Evolutionary conservation across 1,139 yeast genomes (phyloP), one percentile per base, ranked within the genome.

Genomic region (Geotrichum histeridarum): DNA sequence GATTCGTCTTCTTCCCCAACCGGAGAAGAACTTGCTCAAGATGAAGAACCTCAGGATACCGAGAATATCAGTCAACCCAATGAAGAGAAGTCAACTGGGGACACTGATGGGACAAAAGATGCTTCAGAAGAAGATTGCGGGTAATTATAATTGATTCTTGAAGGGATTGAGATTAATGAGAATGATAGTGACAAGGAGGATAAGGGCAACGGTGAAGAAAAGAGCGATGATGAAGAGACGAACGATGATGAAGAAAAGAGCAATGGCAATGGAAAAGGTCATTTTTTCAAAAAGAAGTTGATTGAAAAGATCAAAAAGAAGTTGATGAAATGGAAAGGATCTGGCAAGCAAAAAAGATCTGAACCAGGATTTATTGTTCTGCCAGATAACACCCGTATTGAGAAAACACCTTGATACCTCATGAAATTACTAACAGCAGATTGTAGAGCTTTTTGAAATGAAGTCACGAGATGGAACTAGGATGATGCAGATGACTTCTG

Each of bases 261-360:
- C 17, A 11, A 33, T n/a, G n/a, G n/a, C n/a, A n/a, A n/a, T n/a
- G n/a, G n/a, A n/a, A n/a, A n/a, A n/a, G n/a, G 14, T 17, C 15
- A 9, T 53, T 53, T 8, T n/a, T 39, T 47, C 46, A 53, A 48
- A 27, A 14, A 48, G 30, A 53, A 53, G 14, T 17, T 53, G 11
- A 15, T 37, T 17, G 45, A 48, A 9, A 53, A 53, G 27, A 38
- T 53, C 15, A 35, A 31, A 12, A 32, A 39, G 22, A 18, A 42
- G 14, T 14, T 48, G 12, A 14, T n/a, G 14, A 33, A n/a, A 12
- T 33, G 12, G 37, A 33, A 33, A 33, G 37, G 37, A 7, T n/a
- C 14, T 22, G 27, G 27, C 35, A 43, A 42, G 44, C 9, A 18
- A 42, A 27, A n/a, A 11, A 18, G 18, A 4, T 30, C 47, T 8